Evolutionary conservation across 768 basidiomycete species (phyloP).

Genomic region (Trametes maxima): DNA sequence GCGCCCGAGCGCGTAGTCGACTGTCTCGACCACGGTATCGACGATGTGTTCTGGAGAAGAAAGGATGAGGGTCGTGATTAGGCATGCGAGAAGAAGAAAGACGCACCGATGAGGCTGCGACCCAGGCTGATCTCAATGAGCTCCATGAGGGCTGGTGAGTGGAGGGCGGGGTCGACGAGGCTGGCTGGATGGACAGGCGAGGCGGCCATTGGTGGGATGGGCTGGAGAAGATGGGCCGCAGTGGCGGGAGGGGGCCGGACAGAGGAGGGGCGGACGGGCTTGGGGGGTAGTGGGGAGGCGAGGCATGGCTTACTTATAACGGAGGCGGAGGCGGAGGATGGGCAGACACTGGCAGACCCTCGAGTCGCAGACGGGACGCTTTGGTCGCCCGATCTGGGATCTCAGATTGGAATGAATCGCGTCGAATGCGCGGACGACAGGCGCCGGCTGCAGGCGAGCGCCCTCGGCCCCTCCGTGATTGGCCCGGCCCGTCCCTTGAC

Average conservation of each 20-base stretch:
- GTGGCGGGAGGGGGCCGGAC: constrained; percentile 28
- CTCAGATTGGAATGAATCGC: constrained; percentile 20
- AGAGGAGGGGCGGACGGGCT: constrained; percentile 29
- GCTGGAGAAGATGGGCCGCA: constrained; percentile 8
- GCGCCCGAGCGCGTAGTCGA: constrained; percentile 76
- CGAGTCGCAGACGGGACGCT: constrained; percentile 12
- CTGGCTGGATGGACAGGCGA: constrained; percentile 47
- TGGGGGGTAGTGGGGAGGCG: constrained; percentile 5
- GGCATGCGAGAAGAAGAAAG: constrained; percentile 18
- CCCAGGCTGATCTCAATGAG: constrained; percentile 68
- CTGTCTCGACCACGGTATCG: constrained; percentile 69
- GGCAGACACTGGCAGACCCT: background rate
- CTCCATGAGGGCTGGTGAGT: constrained; percentile 67
- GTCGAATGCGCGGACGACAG: constrained; percentile 14
- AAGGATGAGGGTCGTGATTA: background rate
- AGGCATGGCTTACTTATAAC: constrained; percentile 15
- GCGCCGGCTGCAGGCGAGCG: constrained; percentile 12
- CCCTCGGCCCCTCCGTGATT: constrained; percentile 12
- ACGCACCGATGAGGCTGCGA: constrained; percentile 63
- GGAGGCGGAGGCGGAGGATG: constrained; percentile 13
- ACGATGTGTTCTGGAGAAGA: constrained; percentile 63
- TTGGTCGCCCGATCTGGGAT: constrained; percentile 20
- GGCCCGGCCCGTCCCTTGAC: constrained; percentile 9
- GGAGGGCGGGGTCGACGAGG: constrained; percentile 64
- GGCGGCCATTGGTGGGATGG: constrained; percentile 20